Evolutionary conservation across 1,284 basidiomycete genomes (phyloP), one percentile per base, ranked within the genome.

Genomic region (Puccinia polysora): DNA sequence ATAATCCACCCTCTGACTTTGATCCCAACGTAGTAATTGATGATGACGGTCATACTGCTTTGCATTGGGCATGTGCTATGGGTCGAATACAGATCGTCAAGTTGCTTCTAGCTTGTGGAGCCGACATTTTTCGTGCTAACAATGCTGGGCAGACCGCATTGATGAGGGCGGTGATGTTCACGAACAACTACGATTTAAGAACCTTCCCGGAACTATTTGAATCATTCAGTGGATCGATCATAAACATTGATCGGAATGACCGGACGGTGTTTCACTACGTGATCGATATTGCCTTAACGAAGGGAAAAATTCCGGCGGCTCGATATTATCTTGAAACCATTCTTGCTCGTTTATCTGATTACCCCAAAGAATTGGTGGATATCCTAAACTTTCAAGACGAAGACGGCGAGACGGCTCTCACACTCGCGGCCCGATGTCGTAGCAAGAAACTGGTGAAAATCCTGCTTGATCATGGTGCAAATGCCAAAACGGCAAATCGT

Each of bases 51-150:
- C 96, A 99, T 80, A 97, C 95, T 0, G 88, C 96, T 23, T 82
- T 99, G 20, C 96, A 99, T 79, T 99, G 96, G 96, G 96, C 95
- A 1, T 96, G 92, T 77, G 96, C 96, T 10, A 98, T 99, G 95
- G 96, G 96, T 36, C 89, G 96, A 63, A 89, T 97, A 73, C 88
- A 95, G 50, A 90, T 98, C 75, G 92, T 98, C 77, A 98, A 97
- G 80, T 84, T 98, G 4, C 84, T 99, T 4, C 84, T 99, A 34
- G 89, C 91, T 0, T 90, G 94, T 1, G 94, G 95, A 32, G 95
- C 95, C 12, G 92, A 97, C 80, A 92, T 97, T 75, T 98, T 97
- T 84, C 89, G 91, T 76, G 92, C 95, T 76, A 99, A 98, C 83
- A 90, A 90, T 79, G 87, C 91, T 28, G 96, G 96, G 30, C 96